Evolutionary conservation across 2,329 filamentous ascomycete species (phyloP), one percentile per base, ranked within the genome.

Genomic region (Thielaviopsis punctulata): DNA sequence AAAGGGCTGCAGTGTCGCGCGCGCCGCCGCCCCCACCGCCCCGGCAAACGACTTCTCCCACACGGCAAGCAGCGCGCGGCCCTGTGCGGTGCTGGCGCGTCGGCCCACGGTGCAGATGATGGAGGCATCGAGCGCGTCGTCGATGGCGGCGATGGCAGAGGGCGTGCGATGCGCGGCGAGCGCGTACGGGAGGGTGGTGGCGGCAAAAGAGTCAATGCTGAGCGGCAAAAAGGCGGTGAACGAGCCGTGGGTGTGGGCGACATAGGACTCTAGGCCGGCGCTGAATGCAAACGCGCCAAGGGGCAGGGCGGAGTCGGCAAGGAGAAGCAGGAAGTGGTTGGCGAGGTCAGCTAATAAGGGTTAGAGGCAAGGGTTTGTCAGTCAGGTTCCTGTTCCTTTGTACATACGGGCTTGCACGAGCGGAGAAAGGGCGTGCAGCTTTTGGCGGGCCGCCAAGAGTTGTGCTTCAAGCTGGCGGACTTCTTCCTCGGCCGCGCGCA

Each of bases 261-360:
- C 77, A 64, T 83, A 90, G 41, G 85, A 90, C 67, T 92, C 86
- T 15, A 92, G 75, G 2, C 85, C 85, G 59, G 79, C 84, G 69
- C 80, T 86, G 69, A 90, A 92, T 60, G 86, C 86, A 67, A 92
- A 92, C n/a, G 85, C 86, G 53, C 86, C 86, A 0, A 92, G 73
- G 1, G 86, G 86, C 2, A 92, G 76, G 13, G 84, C 84, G 1
- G 86, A 89, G 69, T 92, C 86, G 47, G 86, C 79, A 48, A 90
- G 79, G 3, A 92, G 73, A 27, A 90, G 76, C 36, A 88, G 76
- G 58, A 83, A 81, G 65, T 90, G 86, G 24, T 73, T 62, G 22
- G 65, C 58, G 27, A 59, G 52, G 55, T 56, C n/a, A 27, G 23
- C 22, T 45, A 10, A 27, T 27, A 27, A 27, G 25, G 25, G 9